Conservation (phyloP, 306 rosid genomes). For the Lagenaria siceraria region DNA sequence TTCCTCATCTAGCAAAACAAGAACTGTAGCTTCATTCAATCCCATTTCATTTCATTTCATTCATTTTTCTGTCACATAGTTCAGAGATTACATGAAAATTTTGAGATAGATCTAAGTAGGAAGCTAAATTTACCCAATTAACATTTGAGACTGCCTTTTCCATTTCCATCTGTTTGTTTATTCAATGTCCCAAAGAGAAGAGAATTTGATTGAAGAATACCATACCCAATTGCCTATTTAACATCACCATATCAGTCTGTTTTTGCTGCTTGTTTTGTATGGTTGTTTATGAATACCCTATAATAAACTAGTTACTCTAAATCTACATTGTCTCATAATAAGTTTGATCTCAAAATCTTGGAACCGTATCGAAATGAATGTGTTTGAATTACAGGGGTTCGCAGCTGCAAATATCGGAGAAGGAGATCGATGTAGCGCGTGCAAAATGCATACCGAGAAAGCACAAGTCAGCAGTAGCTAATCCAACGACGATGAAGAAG, state of each 20-base stretch:
- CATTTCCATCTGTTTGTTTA: not conserved
- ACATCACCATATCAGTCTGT: not conserved
- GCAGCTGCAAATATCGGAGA: slow-evolving; percentile 42
- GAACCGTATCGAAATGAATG: not conserved
- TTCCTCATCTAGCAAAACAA: not conserved
- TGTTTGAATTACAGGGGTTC: slow-evolving; percentile 33
- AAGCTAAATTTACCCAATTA: not conserved
- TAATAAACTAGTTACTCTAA: not conserved
- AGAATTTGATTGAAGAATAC: not conserved
- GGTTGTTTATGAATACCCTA: not conserved
- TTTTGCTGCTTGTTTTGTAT: not conserved
- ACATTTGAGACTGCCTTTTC: not conserved
- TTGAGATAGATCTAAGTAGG: not conserved
- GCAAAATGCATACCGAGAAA: slow-evolving; percentile 87
- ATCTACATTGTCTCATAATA: no score
- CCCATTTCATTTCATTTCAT: not conserved
- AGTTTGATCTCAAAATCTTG: no score
- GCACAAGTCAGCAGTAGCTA: slow-evolving; percentile 18
- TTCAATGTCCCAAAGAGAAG: not conserved
- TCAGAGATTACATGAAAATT: not conserved
- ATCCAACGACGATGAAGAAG: slow-evolving; percentile 24
- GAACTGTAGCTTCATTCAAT: not conserved
- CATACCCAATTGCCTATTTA: not conserved
- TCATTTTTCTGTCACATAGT: not conserved
- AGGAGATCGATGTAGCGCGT: slow-evolving; percentile 33